Evolutionary conservation across 768 basidiomycete species (phyloP).

Genomic region (Lactifluus piperatus): DNA sequence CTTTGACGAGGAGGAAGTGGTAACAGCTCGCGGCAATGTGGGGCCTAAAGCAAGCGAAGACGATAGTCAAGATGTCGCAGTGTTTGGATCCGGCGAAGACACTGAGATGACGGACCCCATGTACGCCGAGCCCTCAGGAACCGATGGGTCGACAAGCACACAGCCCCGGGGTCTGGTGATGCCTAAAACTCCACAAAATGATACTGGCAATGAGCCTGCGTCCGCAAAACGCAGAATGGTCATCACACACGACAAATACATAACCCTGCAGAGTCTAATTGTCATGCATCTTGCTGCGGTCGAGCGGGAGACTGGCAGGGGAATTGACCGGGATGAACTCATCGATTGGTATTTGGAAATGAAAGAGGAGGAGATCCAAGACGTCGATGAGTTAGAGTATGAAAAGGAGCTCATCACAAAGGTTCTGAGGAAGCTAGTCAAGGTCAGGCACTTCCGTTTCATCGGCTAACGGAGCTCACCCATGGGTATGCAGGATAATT

Average conservation of each 20-base stretch:
- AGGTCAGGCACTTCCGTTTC: conserved; percentile 42
- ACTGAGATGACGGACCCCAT: conserved; percentile 45
- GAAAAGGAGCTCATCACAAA: conserved; percentile 88
- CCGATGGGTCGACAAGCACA: conserved; percentile 20
- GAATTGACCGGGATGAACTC: conserved; percentile 83
- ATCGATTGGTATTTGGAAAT: conserved; percentile 96
- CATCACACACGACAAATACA: conserved; percentile 95
- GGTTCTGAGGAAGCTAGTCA: conserved; percentile 81
- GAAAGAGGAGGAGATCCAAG: conserved; percentile 74
- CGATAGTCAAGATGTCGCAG: conserved; percentile 53
- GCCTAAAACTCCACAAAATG: conserved; percentile 22
- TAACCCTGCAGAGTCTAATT: conserved; percentile 81
- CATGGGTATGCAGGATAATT: conserved; percentile 56
- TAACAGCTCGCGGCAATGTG: conserved; percentile 40
- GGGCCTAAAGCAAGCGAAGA: conserved; percentile 31
- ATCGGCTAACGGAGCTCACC: background rate
- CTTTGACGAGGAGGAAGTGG: conserved; percentile 85
- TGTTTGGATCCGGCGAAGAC: conserved; percentile 48
- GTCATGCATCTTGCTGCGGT: conserved; percentile 71
- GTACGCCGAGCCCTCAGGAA: conserved; percentile 28
- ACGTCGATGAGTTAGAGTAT: conserved; percentile 81
- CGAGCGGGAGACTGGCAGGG: conserved; percentile 67
- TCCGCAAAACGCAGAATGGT: conserved; percentile 66
- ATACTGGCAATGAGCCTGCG: conserved; percentile 32
- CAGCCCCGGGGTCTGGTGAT: conserved; percentile 21